These are phyloP conservation scores for Candida boidinii DNA, from an alignment of 805 yeast species.

Conservation along the genomic window DNA sequence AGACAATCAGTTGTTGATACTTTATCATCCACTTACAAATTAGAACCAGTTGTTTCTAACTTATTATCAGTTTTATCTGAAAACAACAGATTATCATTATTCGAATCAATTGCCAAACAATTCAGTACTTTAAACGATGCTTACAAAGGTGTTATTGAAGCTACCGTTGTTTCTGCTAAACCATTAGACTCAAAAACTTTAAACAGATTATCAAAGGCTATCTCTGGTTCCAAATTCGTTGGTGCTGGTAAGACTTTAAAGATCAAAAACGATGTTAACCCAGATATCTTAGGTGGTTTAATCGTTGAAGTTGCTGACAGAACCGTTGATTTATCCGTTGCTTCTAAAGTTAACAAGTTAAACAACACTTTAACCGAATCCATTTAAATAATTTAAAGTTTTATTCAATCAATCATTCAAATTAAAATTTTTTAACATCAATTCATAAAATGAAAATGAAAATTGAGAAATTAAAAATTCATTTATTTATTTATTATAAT, in stretches of 20 bases:
- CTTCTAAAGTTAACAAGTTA: slow-evolving; percentile 77
- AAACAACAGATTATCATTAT: slow-evolving; percentile 81
- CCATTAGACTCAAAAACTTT: slow-evolving; percentile 77
- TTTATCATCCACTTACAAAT: slow-evolving; percentile 35
- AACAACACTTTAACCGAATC: slow-evolving; percentile 85
- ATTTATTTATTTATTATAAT: too few species aligned
- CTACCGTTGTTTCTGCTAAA: slow-evolving; percentile 80
- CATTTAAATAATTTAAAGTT: slow-evolving; percentile 37
- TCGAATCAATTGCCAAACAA: slow-evolving; percentile 57
- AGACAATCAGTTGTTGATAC: slow-evolving; percentile 63
- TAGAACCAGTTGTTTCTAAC: slow-evolving; percentile 70
- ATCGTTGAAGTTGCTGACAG: slow-evolving; percentile 94
- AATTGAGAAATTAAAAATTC: background rate
- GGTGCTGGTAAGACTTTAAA: slow-evolving; percentile 82
- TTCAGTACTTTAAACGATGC: slow-evolving; percentile 79
- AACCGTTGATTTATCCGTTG: slow-evolving; percentile 88
- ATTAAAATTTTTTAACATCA: background rate
- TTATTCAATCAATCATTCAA: background rate
- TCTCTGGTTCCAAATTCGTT: slow-evolving; percentile 70
- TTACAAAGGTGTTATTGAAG: slow-evolving; percentile 85
- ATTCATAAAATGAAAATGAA: background rate
- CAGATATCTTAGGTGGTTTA: slow-evolving; percentile 92
- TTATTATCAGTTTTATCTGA: slow-evolving; percentile 81
- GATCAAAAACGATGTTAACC: slow-evolving; percentile 74
- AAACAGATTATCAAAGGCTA: slow-evolving; percentile 69